Evolutionary conservation across 2,329 filamentous ascomycete genomes (phyloP).

Genomic region (Clarireedia paspali): DNA sequence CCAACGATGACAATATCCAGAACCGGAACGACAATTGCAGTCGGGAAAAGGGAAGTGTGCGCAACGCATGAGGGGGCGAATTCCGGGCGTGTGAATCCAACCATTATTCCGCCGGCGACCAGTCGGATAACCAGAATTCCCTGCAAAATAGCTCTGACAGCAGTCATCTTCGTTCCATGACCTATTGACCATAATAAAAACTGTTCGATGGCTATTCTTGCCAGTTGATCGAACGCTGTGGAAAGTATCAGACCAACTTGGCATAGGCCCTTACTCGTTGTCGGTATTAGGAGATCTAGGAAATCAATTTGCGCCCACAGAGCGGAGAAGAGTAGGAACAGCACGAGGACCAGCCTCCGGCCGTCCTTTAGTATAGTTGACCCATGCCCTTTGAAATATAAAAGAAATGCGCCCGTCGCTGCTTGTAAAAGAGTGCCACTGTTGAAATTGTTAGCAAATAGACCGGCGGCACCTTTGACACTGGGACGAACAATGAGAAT

Average conservation of each 20-base stretch:
- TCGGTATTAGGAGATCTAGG: slow-evolving; percentile 24
- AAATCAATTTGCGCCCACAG: slow-evolving; percentile 29
- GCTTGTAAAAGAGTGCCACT: slow-evolving; percentile 30
- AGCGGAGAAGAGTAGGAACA: slow-evolving; percentile 29
- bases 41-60: slow-evolving; percentile 22
- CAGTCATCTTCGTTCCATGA: slow-evolving; percentile 23
- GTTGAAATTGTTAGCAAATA: slow-evolving; percentile 11
- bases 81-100: slow-evolving; percentile 27
- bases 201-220: slow-evolving; percentile 26
- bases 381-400: slow-evolving; percentile 26
- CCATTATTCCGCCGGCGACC: slow-evolving; percentile 24
- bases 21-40: slow-evolving; percentile 25
- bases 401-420: slow-evolving; percentile 24
- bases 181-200: slow-evolving; percentile 29
- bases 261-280: slow-evolving; percentile 17
- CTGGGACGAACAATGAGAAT: slow-evolving; percentile 28
- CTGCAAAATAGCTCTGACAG: slow-evolving; percentile 23
- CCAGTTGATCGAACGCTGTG: slow-evolving; percentile 28
- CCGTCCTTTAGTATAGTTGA: slow-evolving; percentile 28
- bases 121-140: slow-evolving; percentile 23
- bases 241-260: slow-evolving; percentile 25
- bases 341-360: slow-evolving; percentile 32
- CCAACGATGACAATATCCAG: slow-evolving; percentile 27
- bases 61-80: slow-evolving; percentile 28
- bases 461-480: background rate